phyloP scores from a whole-genome alignment of 2,329 filamentous ascomycete genomes.

The Venturia oleaginea region DNA sequence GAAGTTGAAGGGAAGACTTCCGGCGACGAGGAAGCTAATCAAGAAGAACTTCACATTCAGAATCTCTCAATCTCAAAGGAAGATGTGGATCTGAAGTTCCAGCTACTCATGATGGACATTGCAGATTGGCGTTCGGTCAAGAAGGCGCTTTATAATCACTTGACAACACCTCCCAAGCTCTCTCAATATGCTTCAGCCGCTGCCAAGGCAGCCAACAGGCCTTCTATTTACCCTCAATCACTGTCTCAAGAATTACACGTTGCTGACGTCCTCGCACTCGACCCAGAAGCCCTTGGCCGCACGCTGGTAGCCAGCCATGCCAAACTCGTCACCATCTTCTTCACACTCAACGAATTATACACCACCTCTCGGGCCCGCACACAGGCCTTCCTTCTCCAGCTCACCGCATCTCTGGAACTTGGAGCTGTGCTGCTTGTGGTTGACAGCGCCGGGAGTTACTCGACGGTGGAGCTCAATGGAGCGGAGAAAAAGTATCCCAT shows the following conservation, averaged over 20 bases:
- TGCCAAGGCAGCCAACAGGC: slow-evolving; percentile 31
- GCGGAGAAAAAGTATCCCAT: slow-evolving; percentile 67
- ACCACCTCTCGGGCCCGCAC: slow-evolving; percentile 64
- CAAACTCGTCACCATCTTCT: slow-evolving; percentile 57
- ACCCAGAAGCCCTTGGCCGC: not conserved
- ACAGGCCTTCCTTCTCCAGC: slow-evolving; percentile 61
- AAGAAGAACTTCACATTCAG: not conserved
- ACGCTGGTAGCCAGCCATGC: not conserved
- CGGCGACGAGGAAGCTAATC: not conserved
- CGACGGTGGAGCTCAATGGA: slow-evolving; percentile 63
- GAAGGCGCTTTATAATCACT: slow-evolving; percentile 44
- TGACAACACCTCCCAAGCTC: slow-evolving; percentile 42
- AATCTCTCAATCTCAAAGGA: not conserved
- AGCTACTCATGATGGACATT: slow-evolving; percentile 52
- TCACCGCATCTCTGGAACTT: slow-evolving; percentile 49
- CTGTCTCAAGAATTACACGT: slow-evolving; percentile 38
- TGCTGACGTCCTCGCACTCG: slow-evolving; percentile 39
- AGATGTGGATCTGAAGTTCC: not conserved
- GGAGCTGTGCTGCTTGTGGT: slow-evolving; percentile 72
- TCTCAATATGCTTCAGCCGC: slow-evolving; percentile 41
- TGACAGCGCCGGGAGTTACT: slow-evolving; percentile 90
- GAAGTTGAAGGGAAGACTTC: not conserved
- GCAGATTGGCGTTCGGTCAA: slow-evolving; percentile 66
- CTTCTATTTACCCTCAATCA: slow-evolving; percentile 25
- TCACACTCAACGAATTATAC: slow-evolving; percentile 94